A percentile compares a stretch with the other conserved stretches of the same genome.
These are phyloP conservation scores for Dictyostelium discoideum DNA, from an alignment of 78 protist species.

Conservation along the genomic window DNA sequence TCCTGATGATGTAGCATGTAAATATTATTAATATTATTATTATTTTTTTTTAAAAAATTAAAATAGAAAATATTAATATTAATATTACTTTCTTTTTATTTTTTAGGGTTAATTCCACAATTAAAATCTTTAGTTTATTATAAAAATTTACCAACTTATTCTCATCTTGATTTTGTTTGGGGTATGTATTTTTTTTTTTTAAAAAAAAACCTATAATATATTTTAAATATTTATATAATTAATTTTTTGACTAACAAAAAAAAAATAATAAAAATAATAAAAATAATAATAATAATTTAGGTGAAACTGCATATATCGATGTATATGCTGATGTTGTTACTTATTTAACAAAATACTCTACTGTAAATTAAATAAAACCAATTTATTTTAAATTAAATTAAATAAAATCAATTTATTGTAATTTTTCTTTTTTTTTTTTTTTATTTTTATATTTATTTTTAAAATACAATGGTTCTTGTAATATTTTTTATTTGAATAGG, in stretches of 20 bases:
- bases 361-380: neutral
- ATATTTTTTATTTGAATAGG: too few species aligned
- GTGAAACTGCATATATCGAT: constrained; percentile 61
- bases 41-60: too few species aligned
- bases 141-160: constrained; percentile 38
- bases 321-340: constrained; percentile 28
- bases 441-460: too few species aligned
- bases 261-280: neutral
- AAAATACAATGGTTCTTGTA: too few species aligned
- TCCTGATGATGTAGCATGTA: constrained; percentile 51
- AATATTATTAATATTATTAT: neutral
- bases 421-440: too few species aligned
- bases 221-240: too few species aligned
- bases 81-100: too few species aligned
- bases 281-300: neutral
- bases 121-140: neutral
- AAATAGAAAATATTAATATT: too few species aligned
- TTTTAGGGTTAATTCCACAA: constrained; percentile 48
- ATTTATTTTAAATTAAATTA: too few species aligned
- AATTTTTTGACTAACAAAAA: neutral
- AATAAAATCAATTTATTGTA: neutral
- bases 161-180: constrained; percentile 86
- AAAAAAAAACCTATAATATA: too few species aligned
- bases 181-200: neutral
- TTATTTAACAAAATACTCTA: neutral